Percentiles rank a stretch among this genome's conserved stretches.
These are phyloP conservation scores for Suillus paluster DNA, from an alignment of 768 basidiomycete species.

Conservation along the genomic window DNA sequence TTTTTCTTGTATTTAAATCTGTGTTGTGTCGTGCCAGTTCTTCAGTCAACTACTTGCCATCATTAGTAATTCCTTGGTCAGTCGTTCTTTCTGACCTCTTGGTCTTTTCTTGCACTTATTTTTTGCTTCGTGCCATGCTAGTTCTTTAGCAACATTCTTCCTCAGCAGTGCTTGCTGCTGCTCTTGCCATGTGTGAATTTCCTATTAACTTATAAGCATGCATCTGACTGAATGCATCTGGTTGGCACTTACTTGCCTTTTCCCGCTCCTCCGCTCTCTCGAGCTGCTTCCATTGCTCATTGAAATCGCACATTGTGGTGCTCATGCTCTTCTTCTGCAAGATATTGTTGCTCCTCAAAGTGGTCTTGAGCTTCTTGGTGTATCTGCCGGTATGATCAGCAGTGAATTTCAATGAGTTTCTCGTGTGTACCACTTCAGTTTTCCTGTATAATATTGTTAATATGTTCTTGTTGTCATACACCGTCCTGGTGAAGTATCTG, in stretches of 20 bases:
- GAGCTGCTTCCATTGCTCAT: neutral
- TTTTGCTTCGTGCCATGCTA: no score
- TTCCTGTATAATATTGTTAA: neutral
- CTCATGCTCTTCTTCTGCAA: neutral
- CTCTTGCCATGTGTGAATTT: no score
- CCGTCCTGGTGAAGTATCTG: neutral
- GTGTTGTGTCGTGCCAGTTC: no score
- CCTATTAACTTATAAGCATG: neutral
- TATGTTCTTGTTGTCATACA: slow-evolving; percentile 4
- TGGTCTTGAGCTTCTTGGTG: neutral
- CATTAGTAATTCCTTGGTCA: neutral
- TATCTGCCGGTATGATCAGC: neutral
- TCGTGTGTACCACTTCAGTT: neutral
- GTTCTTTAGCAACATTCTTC: no score
- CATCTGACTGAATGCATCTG: neutral
- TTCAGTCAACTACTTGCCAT: neutral
- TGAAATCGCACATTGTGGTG: neutral
- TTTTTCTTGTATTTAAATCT: no score
- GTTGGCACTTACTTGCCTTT: neutral
- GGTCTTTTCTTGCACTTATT: no score
- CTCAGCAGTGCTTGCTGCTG: no score
- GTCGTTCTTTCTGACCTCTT: neutral
- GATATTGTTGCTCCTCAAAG: neutral
- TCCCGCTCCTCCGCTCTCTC: neutral
- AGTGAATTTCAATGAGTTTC: no score